Evolutionary conservation across 2,329 filamentous ascomycete genomes (phyloP), one percentile per base, ranked within the genome.

Genomic region (Talaromyces sp.): DNA sequence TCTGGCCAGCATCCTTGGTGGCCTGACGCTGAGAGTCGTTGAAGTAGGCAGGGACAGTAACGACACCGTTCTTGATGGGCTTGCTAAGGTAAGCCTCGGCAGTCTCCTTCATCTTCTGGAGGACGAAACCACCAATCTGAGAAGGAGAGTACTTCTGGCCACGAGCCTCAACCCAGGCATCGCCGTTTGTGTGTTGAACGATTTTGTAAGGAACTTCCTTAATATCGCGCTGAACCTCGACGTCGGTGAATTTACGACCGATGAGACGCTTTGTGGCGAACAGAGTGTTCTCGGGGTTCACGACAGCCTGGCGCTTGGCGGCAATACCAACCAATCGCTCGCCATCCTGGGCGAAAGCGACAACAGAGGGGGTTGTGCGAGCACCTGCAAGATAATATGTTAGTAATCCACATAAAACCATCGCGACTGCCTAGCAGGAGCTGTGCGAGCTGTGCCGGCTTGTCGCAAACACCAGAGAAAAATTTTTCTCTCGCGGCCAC

Each of bases 61-160:
- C 93, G 64, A 98, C 93, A 71, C 92, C 93, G 76, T 98, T 96
- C 86, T 96, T 95, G 73, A 96, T 82, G 64, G 87, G 86, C 84
- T 92, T 96, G 81, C 90, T 87, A 68, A 96, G 86, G 82, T 96
- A 96, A 65, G 90, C 84, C 84, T 97, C 93, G 67, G 93, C 93
- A 58, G 93, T 98, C 85, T 97, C 93, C 88, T 96, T 97, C 93
- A 97, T 97, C 87, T 98, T 97, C 79, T 92, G 89, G 72, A 98
- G 86, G 68, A 97, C 85, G 79, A 97, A 96, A 74, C 93, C 93
- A 85, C 93, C 93, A 67, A 98, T 91, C 80, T 98, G 93, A n/a
- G 93, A 96, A 62, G 93, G 93, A 68, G 93, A 97, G 85, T 97
- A 97, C 80, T 93, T 96, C 81, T 97, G 88, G 75, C 88, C 92